Conservation (phyloP, 75 land plant species). For the Azolla pinnata region DNA sequence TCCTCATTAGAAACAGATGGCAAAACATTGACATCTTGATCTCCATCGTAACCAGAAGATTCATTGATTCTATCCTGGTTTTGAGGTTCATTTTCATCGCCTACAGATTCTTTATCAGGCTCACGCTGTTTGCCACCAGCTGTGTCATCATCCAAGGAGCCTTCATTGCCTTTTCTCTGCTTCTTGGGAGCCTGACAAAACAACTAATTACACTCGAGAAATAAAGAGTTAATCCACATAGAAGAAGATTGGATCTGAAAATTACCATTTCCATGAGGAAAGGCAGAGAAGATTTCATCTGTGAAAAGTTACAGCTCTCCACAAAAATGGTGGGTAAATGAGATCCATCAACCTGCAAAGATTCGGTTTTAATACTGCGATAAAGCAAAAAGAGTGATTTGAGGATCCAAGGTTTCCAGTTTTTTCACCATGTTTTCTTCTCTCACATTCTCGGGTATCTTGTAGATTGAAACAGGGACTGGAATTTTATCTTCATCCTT, state of each 20-base stretch:
- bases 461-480: conserved; percentile 38
- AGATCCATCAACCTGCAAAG: conserved; percentile 1
- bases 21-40: no score
- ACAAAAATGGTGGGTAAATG: neutral
- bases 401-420: neutral
- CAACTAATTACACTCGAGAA: neutral
- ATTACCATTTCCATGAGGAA: neutral
- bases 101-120: neutral
- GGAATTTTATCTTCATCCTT: conserved; percentile 10
- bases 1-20: no score
- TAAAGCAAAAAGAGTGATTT: neutral
- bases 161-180: neutral
- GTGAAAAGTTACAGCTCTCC: neutral
- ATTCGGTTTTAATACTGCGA: neutral
- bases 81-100: no score
- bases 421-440: conserved; percentile 15
- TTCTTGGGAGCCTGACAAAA: neutral
- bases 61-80: no score
- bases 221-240: neutral
- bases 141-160: neutral
- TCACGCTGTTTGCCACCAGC: neutral
- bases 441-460: conserved; percentile 18
- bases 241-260: neutral
- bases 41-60: no score
- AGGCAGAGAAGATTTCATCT: neutral